A percentile compares a stretch with the other conserved stretches of the same genome.
phyloP scores from a whole-genome alignment of 148 eudicot species.

The Agrostemma githago region DNA sequence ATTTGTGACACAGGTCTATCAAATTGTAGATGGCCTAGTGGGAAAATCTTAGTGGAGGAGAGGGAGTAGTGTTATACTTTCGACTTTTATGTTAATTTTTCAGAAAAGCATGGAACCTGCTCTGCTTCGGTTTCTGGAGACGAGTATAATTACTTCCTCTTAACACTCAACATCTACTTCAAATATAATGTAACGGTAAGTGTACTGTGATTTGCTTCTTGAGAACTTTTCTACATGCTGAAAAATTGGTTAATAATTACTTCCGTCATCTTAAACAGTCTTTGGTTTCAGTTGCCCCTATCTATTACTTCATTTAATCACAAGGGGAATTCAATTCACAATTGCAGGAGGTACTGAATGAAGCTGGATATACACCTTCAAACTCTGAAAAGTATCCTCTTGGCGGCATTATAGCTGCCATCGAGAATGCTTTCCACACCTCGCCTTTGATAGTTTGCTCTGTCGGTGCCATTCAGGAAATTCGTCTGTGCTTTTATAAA shows the following conservation, averaged over 20 bases:
- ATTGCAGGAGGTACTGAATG: constrained; percentile 63
- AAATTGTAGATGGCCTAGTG: neutral
- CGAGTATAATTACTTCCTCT: constrained; percentile 69
- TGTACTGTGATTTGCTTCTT: neutral
- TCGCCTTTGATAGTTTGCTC: constrained; percentile 64
- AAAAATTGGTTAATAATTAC: constrained; percentile 1
- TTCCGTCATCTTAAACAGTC: neutral
- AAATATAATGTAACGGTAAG: constrained; percentile 91
- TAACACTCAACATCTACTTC: constrained; percentile 69
- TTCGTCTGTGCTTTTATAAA: constrained; percentile 77
- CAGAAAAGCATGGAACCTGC: constrained; percentile 97
- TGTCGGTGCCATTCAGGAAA: constrained; percentile 63
- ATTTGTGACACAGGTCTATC: constrained; percentile 6
- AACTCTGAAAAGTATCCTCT: constrained; percentile 86
- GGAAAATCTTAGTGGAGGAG: too few relatives aligned
- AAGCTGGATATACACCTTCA: constrained; percentile 86
- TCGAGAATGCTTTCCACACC: constrained; percentile 82
- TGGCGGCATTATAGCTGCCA: constrained; percentile 73
- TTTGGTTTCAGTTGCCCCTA: neutral
- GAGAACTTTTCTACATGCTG: constrained; percentile 3
- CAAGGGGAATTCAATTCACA: constrained; percentile 6
- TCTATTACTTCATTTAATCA: constrained; percentile 3
- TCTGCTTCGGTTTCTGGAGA: constrained; percentile 51
- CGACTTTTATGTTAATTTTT: constrained; percentile 31
- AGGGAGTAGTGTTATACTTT: too few relatives aligned